A percentile compares a stretch with the other conserved stretches of the same genome.
These are phyloP conservation scores for Arctium lappa DNA, from an alignment of 129 eudicot genomes.

Conservation along the genomic window DNA sequence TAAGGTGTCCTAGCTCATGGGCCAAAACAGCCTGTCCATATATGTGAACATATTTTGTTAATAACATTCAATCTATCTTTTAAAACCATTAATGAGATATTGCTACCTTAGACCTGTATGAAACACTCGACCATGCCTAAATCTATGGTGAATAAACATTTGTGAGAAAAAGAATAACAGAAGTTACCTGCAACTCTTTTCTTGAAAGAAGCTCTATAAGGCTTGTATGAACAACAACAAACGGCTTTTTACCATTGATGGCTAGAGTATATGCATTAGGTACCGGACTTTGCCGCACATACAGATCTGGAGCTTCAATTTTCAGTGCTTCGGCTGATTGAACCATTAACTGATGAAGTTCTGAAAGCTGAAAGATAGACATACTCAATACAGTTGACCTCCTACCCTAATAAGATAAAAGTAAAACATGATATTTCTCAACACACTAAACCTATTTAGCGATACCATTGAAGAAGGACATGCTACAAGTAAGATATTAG, in stretches of 20 bases:
- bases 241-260: conserved; percentile 83
- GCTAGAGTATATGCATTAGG: conserved; percentile 98
- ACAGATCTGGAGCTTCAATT: conserved; percentile 86
- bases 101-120: neutral
- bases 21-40: conserved; percentile 88
- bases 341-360: conserved; percentile 82
- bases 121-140: neutral
- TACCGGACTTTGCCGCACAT: conserved; percentile 88
- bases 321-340: conserved; percentile 76
- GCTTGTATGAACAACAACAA: conserved; percentile 94
- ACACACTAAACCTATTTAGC: neutral
- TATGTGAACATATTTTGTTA: conserved; percentile 7
- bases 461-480: neutral
- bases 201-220: conserved; percentile 87
- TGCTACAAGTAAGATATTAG: neutral
- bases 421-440: neutral
- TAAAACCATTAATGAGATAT: neutral
- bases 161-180: neutral
- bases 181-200: conserved; percentile 85
- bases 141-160: neutral
- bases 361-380: conserved; percentile 65
- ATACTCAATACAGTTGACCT: neutral
- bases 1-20: conserved; percentile 96
- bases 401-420: neutral
- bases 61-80: neutral